phyloP scores from a whole-genome alignment of 2,329 filamentous ascomycete genomes.

The Arthrinium phaeospermum region DNA sequence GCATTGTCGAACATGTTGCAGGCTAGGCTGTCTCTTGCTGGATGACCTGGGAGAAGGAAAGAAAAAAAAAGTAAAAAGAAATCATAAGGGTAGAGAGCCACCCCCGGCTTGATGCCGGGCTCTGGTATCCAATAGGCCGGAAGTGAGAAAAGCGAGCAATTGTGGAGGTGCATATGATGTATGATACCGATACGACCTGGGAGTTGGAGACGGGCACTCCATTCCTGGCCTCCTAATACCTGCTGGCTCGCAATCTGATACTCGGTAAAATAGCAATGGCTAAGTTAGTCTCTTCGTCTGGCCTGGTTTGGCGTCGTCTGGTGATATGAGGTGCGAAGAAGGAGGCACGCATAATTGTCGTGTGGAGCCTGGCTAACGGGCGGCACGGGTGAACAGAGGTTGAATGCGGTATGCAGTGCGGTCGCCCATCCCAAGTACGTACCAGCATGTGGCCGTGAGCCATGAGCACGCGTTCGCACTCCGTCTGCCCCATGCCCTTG shows the following conservation, averaged over 20 bases:
- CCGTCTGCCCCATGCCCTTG: neutral
- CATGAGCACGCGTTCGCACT: slow-evolving; percentile 16
- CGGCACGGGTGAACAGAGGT: slow-evolving; percentile 12
- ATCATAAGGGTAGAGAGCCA: neutral
- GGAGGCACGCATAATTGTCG: neutral
- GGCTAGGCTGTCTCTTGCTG: neutral
- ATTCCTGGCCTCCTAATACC: neutral
- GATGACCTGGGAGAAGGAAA: neutral
- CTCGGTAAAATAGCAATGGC: neutral
- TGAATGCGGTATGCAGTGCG: slow-evolving; percentile 14
- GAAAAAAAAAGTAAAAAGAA: neutral
- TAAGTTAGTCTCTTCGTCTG: neutral
- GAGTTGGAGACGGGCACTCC: neutral
- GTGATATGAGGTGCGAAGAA: neutral
- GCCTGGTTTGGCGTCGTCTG: neutral
- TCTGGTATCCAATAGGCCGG: slow-evolving; percentile 3
- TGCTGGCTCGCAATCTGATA: neutral
- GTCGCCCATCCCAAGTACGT: neutral
- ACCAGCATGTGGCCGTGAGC: slow-evolving; percentile 2
- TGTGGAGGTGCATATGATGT: neutral
- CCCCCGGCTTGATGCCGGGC: neutral
- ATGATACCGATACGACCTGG: neutral
- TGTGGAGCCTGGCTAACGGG: neutral
- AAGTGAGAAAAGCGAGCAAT: neutral
- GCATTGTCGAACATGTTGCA: neutral